phyloP scores from a whole-genome alignment of 768 basidiomycete genomes.

The Termitomyces sp. region DNA sequence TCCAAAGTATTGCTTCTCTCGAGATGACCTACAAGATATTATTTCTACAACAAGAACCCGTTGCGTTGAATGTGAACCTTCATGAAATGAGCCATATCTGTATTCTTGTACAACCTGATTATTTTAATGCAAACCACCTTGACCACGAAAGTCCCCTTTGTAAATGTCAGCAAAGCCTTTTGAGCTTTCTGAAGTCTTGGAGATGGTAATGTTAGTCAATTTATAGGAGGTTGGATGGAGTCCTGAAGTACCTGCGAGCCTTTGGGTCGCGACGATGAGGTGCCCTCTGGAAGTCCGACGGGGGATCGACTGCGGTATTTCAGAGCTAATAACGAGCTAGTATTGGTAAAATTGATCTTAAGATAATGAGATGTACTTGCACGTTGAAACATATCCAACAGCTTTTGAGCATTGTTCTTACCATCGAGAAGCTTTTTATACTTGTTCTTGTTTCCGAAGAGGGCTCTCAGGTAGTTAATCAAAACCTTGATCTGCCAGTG shows the following conservation, averaged over 20 bases:
- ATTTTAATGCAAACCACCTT: not conserved
- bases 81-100: not conserved
- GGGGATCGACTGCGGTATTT: not conserved
- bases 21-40: not conserved
- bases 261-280: not conserved
- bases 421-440: not conserved
- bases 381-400: not conserved
- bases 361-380: not conserved
- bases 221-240: not conserved
- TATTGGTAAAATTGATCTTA: not conserved
- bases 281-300: not conserved
- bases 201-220: not conserved
- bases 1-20: not conserved
- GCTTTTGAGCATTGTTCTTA: not conserved
- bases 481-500: not conserved
- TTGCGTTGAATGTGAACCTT: not conserved
- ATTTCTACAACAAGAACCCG: not conserved
- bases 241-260: not conserved
- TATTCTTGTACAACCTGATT: not conserved
- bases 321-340: not conserved
- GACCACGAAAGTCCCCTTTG: not conserved
- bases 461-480: not conserved
- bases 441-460: not conserved
- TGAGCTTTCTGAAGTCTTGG: not conserved
- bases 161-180: not conserved